Evolutionary conservation across 441 rosid species (phyloP).

Genomic region (Populus hybrid): DNA sequence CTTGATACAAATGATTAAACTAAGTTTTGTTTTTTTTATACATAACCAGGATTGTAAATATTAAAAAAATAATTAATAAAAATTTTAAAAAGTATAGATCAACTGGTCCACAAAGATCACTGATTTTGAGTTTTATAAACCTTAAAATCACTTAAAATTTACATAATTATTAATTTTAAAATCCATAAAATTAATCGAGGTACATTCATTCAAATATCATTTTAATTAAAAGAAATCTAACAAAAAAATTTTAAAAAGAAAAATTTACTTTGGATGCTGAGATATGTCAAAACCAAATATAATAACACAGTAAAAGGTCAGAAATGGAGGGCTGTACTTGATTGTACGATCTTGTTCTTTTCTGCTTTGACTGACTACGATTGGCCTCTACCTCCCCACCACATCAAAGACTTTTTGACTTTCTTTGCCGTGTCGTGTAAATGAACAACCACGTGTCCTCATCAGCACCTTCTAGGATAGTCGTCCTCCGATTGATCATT

Average conservation of each 20-base stretch:
- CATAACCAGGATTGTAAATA: no score
- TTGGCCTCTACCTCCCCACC: background rate
- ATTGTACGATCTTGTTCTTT: background rate
- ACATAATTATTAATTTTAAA: no score
- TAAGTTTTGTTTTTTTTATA: no score
- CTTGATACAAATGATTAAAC: fast-evolving
- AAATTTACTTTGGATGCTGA: background rate
- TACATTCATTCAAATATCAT: no score
- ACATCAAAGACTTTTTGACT: background rate
- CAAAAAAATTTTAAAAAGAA: no score
- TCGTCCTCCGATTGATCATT: no score
- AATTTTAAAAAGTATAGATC: fast-evolving
- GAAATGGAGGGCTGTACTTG: background rate
- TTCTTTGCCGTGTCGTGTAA: background rate
- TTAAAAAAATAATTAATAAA: no score
- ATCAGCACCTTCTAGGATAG: background rate
- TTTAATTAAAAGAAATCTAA: no score
- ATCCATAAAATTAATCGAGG: no score
- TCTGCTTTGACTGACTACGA: background rate
- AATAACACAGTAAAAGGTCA: background rate
- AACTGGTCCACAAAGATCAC: no score
- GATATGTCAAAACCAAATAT: background rate
- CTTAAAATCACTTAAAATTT: no score
- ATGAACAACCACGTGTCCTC: background rate
- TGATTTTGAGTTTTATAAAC: no score